Evolutionary conservation across 2,329 filamentous ascomycete genomes (phyloP).

Genomic region (Sporothrix sp.): DNA sequence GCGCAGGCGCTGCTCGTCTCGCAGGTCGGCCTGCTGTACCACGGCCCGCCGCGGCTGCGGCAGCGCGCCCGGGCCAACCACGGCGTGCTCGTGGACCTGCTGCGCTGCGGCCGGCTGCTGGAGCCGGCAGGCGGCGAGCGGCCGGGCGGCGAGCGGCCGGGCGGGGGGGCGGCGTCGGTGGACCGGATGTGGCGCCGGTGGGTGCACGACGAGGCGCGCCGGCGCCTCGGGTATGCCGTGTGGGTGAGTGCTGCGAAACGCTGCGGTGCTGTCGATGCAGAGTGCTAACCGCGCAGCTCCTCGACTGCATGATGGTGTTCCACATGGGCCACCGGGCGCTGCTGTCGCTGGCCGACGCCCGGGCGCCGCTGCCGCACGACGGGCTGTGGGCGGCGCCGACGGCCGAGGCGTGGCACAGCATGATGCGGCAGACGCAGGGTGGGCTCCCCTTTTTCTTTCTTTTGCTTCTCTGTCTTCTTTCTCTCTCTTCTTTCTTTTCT

Average conservation of each 20-base stretch:
- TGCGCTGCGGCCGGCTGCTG: neutral
- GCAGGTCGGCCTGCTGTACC: neutral
- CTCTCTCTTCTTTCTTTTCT: neutral
- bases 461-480: neutral
- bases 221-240: neutral
- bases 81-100: neutral
- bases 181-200: neutral
- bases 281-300: too few relatives aligned
- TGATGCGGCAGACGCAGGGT: neutral
- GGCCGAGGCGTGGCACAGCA: neutral
- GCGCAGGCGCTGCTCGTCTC: neutral
- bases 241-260: too few relatives aligned
- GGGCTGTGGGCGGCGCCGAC: neutral
- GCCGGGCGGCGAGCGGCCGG: too few relatives aligned
- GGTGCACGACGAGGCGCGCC: neutral
- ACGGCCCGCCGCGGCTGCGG: neutral
- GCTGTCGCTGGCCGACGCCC: neutral
- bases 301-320: constrained; percentile 2
- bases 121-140: neutral
- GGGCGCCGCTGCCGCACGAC: neutral
- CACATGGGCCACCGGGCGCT: neutral
- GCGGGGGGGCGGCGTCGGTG: too few relatives aligned
- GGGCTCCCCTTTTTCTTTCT: neutral
- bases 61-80: neutral
- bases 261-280: too few relatives aligned